Conservation (phyloP, 129 eudicot species). For the Chrysanthemum makinoi region DNA sequence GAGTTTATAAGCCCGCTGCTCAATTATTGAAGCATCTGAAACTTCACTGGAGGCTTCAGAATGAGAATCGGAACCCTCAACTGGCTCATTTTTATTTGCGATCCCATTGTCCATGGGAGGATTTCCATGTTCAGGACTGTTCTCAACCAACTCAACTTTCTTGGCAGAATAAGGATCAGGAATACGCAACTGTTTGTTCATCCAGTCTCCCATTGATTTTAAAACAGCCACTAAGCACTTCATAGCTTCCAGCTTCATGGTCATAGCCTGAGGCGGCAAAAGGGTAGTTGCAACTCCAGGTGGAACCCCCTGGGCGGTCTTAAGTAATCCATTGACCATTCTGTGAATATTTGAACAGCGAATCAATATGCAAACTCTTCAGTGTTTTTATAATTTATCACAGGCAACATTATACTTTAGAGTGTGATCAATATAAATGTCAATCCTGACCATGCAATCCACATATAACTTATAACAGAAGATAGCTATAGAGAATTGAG, state of each 20-base stretch:
- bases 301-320: constrained; percentile 98
- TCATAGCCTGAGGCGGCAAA: constrained; percentile 77
- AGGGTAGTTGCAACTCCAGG: constrained; percentile 85
- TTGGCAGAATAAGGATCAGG: constrained; percentile 69
- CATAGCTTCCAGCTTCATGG: constrained; percentile 92
- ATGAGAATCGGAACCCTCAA: constrained; percentile 71
- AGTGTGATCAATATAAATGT: constrained; percentile 14
- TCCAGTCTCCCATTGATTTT: constrained; percentile 97
- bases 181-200: constrained; percentile 85
- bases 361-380: background rate
- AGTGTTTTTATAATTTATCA: background rate
- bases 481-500: background rate
- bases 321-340: constrained; percentile 96
- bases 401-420: background rate
- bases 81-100: constrained; percentile 46
- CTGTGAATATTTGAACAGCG: constrained; percentile 35
- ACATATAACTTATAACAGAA: background rate
- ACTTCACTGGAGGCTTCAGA: constrained; percentile 75
- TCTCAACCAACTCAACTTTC: constrained; percentile 53
- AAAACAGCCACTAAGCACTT: constrained; percentile 78
- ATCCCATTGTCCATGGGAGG: constrained; percentile 50
- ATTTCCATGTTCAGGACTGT: constrained; percentile 46
- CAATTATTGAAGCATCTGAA: constrained; percentile 79
- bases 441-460: background rate
- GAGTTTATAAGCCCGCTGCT: constrained; percentile 91